A percentile compares a stretch with the other conserved stretches of the same genome.
phyloP scores from a whole-genome alignment of 2,329 filamentous ascomycete genomes.

The Phaeosphaeria sp. region DNA sequence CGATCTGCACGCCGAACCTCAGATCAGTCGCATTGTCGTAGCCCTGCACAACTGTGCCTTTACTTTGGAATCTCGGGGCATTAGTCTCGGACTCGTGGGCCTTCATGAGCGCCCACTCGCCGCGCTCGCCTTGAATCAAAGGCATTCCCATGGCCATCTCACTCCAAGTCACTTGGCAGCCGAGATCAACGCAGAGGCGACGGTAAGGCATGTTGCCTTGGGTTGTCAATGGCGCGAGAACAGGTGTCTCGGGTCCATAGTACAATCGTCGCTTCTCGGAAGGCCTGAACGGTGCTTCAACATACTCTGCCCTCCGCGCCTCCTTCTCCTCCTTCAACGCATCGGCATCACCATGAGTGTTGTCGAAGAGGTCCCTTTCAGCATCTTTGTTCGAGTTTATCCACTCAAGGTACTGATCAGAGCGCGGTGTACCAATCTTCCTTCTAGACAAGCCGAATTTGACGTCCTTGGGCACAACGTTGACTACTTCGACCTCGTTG shows the following conservation, averaged over 20 bases:
- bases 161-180: conserved; percentile 92
- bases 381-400: conserved; percentile 67
- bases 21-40: conserved; percentile 86
- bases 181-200: conserved; percentile 84
- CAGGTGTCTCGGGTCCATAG: conserved; percentile 91
- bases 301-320: conserved; percentile 79
- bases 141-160: conserved; percentile 97
- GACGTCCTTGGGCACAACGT: conserved; percentile 71
- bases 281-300: conserved; percentile 85
- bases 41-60: conserved; percentile 66
- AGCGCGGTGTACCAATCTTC: conserved; percentile 71
- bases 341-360: conserved; percentile 43
- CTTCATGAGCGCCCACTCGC: conserved; percentile 94
- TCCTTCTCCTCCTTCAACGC: conserved; percentile 48
- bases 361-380: conserved; percentile 42
- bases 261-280: conserved; percentile 95
- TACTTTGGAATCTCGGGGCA: conserved; percentile 71
- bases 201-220: conserved; percentile 97
- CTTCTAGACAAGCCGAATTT: conserved; percentile 80
- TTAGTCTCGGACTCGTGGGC: conserved; percentile 82
- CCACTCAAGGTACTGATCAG: conserved; percentile 80
- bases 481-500: conserved; percentile 70
- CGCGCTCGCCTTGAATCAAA: conserved; percentile 84
- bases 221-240: conserved; percentile 92
- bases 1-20: conserved; percentile 91